Evolutionary conservation across 2,329 filamentous ascomycete genomes (phyloP), one percentile per base, ranked within the genome.

Genomic region (Aspergillus pseudotamarii): DNA sequence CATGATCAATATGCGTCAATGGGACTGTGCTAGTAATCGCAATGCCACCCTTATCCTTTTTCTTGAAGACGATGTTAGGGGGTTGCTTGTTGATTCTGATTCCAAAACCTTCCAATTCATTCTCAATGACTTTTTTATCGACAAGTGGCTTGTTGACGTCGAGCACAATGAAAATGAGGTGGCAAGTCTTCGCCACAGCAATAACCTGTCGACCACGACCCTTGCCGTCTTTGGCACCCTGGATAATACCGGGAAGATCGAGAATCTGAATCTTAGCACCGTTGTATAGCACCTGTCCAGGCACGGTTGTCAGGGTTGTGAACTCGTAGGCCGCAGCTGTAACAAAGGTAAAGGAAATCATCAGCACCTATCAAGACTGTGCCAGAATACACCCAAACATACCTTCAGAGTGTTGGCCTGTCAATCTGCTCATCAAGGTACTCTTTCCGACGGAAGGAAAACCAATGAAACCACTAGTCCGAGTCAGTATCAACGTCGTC

Each of bases 401-500:
- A 84, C 82, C 82, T 84, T 99, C 95, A 2, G 94, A 98, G 78
- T 99, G 94, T 81, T 97, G 94, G 58, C 95, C 95, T 50, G 95
- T 99, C 76, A 99, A 82, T 75, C 85, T 89, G 77, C 90, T 97
- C 94, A 99, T 97, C 73, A 99, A 85, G 57, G 95, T 99, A 86
- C 93, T 97, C 83, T 99, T 99, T 66, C 95, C 95, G 66, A 99
- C 95, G 1, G 95, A 99, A 1, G 95, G 95, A 75, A 99, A 99
- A 36, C 95, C 95, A 76, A 98, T 97, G 81, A 98, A 98, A 50
- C 94, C 94, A 74, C 75, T 80, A 56, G 54, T 38, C 43, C 11
- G 53, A 34, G 57, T 69, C 50, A 76, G 67, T 51, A 64, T 56
- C 50, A 32, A 28, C 36, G 45, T 28, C 48, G 55, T 57, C 30